Percentiles rank a stretch among this genome's conserved stretches.
Evolutionary conservation across 805 yeast genomes (phyloP).

Genomic region (Cyberlindnera meyerae): DNA sequence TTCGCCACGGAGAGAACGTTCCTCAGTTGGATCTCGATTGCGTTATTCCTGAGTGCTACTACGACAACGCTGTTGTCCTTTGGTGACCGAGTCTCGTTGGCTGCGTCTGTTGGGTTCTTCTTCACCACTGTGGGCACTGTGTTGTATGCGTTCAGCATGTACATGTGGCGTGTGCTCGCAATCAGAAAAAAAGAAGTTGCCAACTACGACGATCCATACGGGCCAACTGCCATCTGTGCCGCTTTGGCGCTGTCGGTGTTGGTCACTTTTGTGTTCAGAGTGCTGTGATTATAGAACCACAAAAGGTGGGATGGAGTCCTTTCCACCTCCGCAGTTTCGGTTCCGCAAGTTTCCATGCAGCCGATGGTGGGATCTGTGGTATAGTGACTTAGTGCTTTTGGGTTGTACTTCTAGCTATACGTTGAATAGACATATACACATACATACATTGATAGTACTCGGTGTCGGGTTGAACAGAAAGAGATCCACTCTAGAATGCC

Average conservation of each 20-base stretch:
- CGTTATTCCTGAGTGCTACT: constrained; percentile 81
- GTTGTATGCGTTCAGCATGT: constrained; percentile 64
- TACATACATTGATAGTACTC: too few species aligned
- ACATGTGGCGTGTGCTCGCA: constrained; percentile 75
- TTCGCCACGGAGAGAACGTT: constrained; percentile 97
- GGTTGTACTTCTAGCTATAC: too few species aligned
- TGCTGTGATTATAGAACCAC: too few species aligned
- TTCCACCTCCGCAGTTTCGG: too few species aligned
- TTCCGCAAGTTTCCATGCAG: too few species aligned
- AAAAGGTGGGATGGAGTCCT: too few species aligned
- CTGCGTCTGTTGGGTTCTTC: constrained; percentile 85
- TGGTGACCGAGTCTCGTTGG: constrained; percentile 69
- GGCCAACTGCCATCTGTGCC: constrained; percentile 79
- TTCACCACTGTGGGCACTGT: constrained; percentile 72
- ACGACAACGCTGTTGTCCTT: constrained; percentile 82
- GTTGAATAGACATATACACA: too few species aligned
- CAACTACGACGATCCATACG: constrained; percentile 80
- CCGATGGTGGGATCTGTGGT: too few species aligned
- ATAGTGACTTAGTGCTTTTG: too few species aligned
- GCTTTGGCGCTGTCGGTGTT: constrained; percentile 68
- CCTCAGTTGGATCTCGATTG: constrained; percentile 88
- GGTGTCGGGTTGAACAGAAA: too few species aligned
- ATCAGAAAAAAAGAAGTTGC: constrained; percentile 81
- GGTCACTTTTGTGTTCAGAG: constrained; percentile 46
- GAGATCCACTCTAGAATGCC: too few species aligned